Evolutionary conservation across 441 rosid species (phyloP).

Genomic region (Eutrema salsugineum): DNA sequence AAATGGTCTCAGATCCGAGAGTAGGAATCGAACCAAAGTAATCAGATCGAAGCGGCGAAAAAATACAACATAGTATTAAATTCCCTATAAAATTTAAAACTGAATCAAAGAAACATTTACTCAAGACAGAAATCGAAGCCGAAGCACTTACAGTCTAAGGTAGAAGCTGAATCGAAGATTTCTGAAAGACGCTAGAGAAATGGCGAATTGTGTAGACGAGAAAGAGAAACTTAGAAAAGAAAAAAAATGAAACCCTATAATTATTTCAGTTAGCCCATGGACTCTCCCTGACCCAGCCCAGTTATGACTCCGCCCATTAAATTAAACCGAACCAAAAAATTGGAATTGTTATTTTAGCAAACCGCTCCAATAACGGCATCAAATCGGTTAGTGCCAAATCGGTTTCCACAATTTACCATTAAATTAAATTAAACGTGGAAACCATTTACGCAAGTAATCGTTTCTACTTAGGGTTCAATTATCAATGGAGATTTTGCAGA

Average conservation of each 20-base stretch:
- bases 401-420: too few species aligned
- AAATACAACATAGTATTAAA: background rate
- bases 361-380: too few species aligned
- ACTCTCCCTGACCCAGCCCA: background rate
- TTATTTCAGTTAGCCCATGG: constrained; percentile 8
- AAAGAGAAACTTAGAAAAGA: background rate
- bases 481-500: too few species aligned
- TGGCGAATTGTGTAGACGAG: background rate
- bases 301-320: background rate
- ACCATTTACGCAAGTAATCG: too few species aligned
- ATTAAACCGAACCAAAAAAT: background rate
- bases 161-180: background rate
- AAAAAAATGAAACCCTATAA: background rate
- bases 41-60: background rate
- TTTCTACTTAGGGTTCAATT: too few species aligned
- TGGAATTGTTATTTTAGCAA: background rate
- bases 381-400: too few species aligned
- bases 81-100: too few species aligned
- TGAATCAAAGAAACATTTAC: background rate
- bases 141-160: background rate
- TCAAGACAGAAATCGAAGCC: background rate
- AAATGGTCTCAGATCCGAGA: background rate
- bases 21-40: background rate
- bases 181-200: constrained; percentile 5
- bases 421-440: too few species aligned